Percentiles rank a stretch among this genome's conserved stretches.
These are phyloP conservation scores for Penicillium lividum DNA, from an alignment of 495 filamentous ascomycete species.

Conservation along the genomic window DNA sequence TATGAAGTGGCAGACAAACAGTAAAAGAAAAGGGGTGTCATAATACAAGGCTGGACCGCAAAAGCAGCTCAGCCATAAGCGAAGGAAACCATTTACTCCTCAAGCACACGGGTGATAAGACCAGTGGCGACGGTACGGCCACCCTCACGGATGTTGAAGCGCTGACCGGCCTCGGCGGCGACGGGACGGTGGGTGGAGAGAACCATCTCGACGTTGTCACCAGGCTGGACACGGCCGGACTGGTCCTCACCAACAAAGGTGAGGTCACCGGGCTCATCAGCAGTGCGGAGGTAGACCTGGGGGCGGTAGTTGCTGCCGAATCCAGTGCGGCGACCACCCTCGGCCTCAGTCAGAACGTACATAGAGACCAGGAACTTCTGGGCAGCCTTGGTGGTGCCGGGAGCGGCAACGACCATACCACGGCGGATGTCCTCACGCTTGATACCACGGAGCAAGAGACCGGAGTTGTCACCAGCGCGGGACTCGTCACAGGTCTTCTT, in stretches of 20 bases:
- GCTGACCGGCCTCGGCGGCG: conserved; percentile 83
- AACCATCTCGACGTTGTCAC: conserved; percentile 97
- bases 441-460: conserved; percentile 90
- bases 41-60: conserved; percentile 36
- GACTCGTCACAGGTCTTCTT: conserved; percentile 97
- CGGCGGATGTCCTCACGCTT: conserved; percentile 89
- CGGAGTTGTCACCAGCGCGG: conserved; percentile 96
- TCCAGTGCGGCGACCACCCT: conserved; percentile 92
- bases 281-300: conserved; percentile 92
- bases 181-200: conserved; percentile 76
- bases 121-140: conserved; percentile 92
- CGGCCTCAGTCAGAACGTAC: conserved; percentile 96
- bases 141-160: conserved; percentile 96
- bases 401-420: conserved; percentile 88
- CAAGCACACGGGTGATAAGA: conserved; percentile 79
- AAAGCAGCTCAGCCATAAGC: conserved; percentile 9
- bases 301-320: conserved; percentile 94
- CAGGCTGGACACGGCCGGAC: conserved; percentile 85
- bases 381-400: conserved; percentile 76
- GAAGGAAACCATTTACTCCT: conserved; percentile 26
- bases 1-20: conserved; percentile 34
- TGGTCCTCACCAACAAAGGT: conserved; percentile 79
- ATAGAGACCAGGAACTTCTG: conserved; percentile 90
- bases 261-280: conserved; percentile 82
- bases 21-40: conserved; percentile 34